Base-by-base conservation (phyloP, 495 filamentous ascomycete species). In the Trichoderma reesei region DNA sequence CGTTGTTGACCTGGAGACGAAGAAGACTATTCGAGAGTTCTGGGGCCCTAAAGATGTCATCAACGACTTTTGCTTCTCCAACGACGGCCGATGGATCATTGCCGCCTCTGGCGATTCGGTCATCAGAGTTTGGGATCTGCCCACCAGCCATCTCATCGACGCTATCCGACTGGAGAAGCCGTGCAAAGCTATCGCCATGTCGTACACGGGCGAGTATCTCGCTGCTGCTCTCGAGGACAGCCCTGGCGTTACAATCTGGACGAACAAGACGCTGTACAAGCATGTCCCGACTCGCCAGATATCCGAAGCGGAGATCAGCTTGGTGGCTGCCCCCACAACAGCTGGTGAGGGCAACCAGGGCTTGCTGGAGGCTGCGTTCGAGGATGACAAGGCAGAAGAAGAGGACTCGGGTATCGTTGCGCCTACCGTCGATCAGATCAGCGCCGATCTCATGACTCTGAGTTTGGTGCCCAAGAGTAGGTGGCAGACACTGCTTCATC, bases 221-320 rank as follows among this genome's bases (percentile, higher is more conserved):
- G 94, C 94, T 37, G 95, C 91, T 13, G 86, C 93, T 3, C 87
- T 91, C 67, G 86, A 89, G 48, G 92, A 89, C 67, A 82, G 85
- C 61, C 80, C 96, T n/a, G 95, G 94, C 26, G 85, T 99, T 46
- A 87, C 88, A 65, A 83, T 99, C 34, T 99, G 94, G 91, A 96
- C 88, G 18, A 99, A 99, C 71, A 86, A 88, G 65, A 88, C 88
- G 6, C 80, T 96, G 0, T 99, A 97, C 78, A 87, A 85, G 60
- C 91, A 94, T 65, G 85, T 96, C 1, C 89, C 92, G 0, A 91
- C 90, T 8, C 81, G 88, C 34, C 88, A 89, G 64, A 85, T 99
- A 66, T 85, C 86, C 10, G 89, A 94, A 65, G 79, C 82, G 41
- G 86, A 89, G 54, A 83, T 97, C 41, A 77, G 79, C 39, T 72